Evolutionary conservation across 2,329 filamentous ascomycete genomes (phyloP), one percentile per base, ranked within the genome.

Genomic region (Curvularia verruculosa): DNA sequence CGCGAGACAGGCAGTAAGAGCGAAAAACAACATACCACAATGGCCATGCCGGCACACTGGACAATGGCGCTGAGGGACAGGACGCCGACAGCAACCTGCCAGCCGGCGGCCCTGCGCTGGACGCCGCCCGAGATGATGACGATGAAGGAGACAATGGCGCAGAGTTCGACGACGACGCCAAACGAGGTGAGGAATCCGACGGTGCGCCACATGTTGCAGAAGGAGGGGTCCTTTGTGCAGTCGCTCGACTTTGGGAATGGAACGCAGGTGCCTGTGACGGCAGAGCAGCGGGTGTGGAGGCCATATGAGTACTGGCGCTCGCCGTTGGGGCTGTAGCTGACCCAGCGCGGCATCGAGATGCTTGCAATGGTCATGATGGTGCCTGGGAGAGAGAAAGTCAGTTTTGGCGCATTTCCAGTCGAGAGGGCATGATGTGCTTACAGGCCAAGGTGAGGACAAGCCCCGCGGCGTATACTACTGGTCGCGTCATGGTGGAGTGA

Each of bases 201-300:
- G 24, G 87, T 91, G 57, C 90, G 85, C 94, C 94, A 99, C 84
- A 96, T 89, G 68, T 87, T 89, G 81, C 95, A 98, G 79, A 98
- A 97, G 70, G 86, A 83, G 66, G 88, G 85, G 50, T 86, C 84
- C 66, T 82, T 84, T 53, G 81, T 79, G 77, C 91, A 94, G 73
- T 91, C 87, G 54, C 85, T 81, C 52, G 84, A 79, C 62, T 83
- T 81, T 3, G 91, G 91, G 75, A 92, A 95, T 29, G 81, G 78
- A 23, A 81, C 81, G 75, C 90, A 93, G 60, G 75, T 75, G 48
- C 85, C 82, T 43, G 84, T 84, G 56, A 90, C 80, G 56, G 85
- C 89, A 52, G 88, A 90, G 79, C 94, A 99, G 73, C 87, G 87
- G 66, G 84, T 85, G 78, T 96, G 90, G 44, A 99, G 85, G 57